phyloP scores from a whole-genome alignment of 352 stramenopile genomes.

The Pythium monospermum region DNA sequence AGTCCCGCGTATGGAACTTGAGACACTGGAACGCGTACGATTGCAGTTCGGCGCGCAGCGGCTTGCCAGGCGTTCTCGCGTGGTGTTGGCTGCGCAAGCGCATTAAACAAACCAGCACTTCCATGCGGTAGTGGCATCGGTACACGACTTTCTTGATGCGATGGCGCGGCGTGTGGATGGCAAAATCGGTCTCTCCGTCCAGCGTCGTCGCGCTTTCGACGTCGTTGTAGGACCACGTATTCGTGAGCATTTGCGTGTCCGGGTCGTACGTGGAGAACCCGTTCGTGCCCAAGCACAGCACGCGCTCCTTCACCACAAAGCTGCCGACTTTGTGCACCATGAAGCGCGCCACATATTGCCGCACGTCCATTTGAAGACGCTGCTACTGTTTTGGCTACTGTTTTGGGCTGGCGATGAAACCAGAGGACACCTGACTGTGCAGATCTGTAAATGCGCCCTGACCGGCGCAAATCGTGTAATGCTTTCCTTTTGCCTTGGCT shows the following conservation, averaged over 20 bases:
- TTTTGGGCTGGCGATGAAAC: too few species aligned
- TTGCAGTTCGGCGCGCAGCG: constrained; percentile 39
- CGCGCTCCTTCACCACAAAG: constrained; percentile 81
- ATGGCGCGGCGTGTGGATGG: constrained; percentile 70
- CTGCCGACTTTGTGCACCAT: constrained; percentile 83
- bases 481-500: too few species aligned
- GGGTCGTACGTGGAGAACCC: constrained; percentile 69
- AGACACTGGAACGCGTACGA: constrained; percentile 44
- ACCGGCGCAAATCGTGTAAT: too few species aligned
- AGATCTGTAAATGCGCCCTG: too few species aligned
- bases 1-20: constrained; percentile 53
- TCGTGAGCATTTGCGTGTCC: constrained; percentile 69
- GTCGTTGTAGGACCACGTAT: constrained; percentile 79
- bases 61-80: constrained; percentile 25
- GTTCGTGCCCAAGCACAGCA: constrained; percentile 72
- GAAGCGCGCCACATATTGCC: constrained; percentile 63
- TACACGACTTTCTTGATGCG: constrained; percentile 80
- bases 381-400: too few species aligned
- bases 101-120: constrained; percentile 79
- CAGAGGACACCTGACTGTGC: too few species aligned
- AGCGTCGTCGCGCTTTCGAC: constrained; percentile 54
- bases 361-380: constrained; percentile 38
- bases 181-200: constrained; percentile 73
- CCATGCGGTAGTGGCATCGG: constrained; percentile 76
- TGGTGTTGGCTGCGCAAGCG: constrained; percentile 61